Base-by-base conservation (phyloP, 805 yeast genomes). In the Zygosaccharomyces gambellarensis region DNA sequence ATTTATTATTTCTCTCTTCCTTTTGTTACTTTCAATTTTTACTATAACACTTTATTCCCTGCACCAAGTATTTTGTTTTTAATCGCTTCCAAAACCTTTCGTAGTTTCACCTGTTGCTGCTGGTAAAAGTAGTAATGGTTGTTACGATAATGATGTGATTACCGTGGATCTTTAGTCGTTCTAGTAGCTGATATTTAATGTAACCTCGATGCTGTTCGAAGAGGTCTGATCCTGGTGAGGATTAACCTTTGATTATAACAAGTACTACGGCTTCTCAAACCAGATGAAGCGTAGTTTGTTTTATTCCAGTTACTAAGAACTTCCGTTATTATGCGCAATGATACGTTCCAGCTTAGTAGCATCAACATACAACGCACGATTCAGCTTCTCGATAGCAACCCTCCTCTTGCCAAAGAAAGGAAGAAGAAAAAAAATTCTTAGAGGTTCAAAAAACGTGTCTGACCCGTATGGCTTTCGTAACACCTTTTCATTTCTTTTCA, bases 391-490 rank as follows among this genome's bases (percentile, higher is more conserved):
- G 12, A 34, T 14, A 14, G 38, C 21, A 34, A 34, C 38, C 38
- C 38, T 34, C 22, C 19, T 34, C 38, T 17, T 21, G 38, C 22
- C 22, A 17, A 14, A 34, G 38, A 14, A 34, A 17, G 38, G 38
- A 34, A 34, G 19, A 32, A 32, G 14, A 10, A 30, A 30, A 30
- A 21, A 34, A 34, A 34, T 14, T 17, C 22, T 14, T 9, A 9
- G 19, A 19, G 87, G 88, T 2, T 86, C 95, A 0, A 87, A 86
- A 62, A 81, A 94, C 45, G 83, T 90, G 3, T 81, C 92, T 54
- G 85, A 87, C 21, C 80, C 92, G 32, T 80, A 79, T 40, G 75
- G 45, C 29, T 42, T 42, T 25, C 36, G 11, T 22, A 30, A 30
- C 31, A 4, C 34, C 31, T 30, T 43, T 34, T 43, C n/a, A 31